phyloP scores from a whole-genome alignment of 164 flowering plant species.

The Tetrastigma voinierianum region DNA sequence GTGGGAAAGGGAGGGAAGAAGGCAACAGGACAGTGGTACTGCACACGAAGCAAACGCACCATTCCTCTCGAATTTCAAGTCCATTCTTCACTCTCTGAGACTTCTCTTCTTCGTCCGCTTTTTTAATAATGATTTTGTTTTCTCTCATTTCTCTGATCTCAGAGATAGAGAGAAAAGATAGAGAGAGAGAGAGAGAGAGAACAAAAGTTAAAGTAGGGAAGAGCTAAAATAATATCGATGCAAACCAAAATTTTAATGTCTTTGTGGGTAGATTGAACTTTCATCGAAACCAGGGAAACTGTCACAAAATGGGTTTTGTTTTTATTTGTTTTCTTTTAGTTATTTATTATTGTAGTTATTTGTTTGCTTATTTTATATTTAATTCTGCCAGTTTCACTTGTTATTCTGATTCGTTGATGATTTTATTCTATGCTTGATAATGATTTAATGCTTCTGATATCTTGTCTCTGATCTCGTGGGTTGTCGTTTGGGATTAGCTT shows the following conservation, averaged over 20 bases:
- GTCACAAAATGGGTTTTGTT: constrained; percentile 15
- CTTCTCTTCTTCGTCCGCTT: too few species aligned
- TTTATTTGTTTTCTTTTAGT: not conserved
- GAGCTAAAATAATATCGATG: constrained; percentile 8
- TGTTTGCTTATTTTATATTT: not conserved
- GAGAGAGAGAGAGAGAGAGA: constrained; percentile 4
- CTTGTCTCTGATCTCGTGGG: constrained; percentile 5
- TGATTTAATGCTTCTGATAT: not conserved
- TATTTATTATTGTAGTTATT: not conserved
- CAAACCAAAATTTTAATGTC: not conserved
- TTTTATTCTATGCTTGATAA: not conserved
- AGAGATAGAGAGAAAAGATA: constrained; percentile 3
- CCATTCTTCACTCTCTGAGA: too few species aligned
- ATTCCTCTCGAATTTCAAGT: constrained; percentile 4
- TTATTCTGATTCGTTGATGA: not conserved
- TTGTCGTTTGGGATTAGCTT: constrained; percentile 7
- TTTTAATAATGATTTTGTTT: too few species aligned
- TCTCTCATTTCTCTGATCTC: too few species aligned
- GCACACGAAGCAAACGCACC: too few species aligned
- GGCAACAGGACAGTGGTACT: too few species aligned
- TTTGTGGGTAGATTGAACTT: constrained; percentile 13
- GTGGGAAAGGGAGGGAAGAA: too few species aligned
- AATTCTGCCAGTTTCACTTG: not conserved
- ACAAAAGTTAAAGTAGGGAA: not conserved
- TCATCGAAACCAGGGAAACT: constrained; percentile 17